phyloP scores from a whole-genome alignment of 306 rosid species.

The Pyrus betulifolia region DNA sequence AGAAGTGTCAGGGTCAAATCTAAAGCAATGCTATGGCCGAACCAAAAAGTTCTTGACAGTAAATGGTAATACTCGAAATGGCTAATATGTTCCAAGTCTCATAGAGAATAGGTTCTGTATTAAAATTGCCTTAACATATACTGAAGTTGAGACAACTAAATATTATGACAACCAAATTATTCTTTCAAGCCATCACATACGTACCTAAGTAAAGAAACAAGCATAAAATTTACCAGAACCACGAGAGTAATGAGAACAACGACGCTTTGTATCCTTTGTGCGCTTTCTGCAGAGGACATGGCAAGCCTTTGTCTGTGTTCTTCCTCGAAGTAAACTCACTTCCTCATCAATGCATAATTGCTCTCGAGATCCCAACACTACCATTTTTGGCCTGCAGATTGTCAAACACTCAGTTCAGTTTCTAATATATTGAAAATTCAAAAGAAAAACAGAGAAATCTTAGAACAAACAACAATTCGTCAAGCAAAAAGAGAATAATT shows the following conservation, averaged over 20 bases:
- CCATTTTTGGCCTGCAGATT: conserved; percentile 81
- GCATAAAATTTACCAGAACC: conserved; percentile 41
- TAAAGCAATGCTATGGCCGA: neutral
- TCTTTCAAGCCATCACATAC: neutral
- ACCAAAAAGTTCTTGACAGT: neutral
- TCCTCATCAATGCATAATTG: conserved; percentile 86
- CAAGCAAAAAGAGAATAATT: neutral
- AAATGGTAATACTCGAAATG: neutral
- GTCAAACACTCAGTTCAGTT: conserved; percentile 7
- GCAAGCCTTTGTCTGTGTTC: conserved; percentile 74
- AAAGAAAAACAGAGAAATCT: neutral
- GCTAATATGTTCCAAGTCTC: neutral
- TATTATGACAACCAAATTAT: neutral
- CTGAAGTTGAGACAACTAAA: neutral
- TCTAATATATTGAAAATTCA: neutral
- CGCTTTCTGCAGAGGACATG: conserved; percentile 50
- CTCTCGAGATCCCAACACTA: conserved; percentile 87
- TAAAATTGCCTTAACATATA: neutral
- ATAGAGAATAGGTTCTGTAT: neutral
- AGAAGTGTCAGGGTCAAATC: neutral
- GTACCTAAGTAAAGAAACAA: neutral
- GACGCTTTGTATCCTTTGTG: neutral
- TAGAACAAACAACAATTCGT: neutral
- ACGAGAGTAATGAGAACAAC: conserved; percentile 39
- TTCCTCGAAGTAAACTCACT: conserved; percentile 71